Evolutionary conservation across 495 filamentous ascomycete species (phyloP), one percentile per base, ranked within the genome.

Genomic region (Saxophila tyrrhenica): DNA sequence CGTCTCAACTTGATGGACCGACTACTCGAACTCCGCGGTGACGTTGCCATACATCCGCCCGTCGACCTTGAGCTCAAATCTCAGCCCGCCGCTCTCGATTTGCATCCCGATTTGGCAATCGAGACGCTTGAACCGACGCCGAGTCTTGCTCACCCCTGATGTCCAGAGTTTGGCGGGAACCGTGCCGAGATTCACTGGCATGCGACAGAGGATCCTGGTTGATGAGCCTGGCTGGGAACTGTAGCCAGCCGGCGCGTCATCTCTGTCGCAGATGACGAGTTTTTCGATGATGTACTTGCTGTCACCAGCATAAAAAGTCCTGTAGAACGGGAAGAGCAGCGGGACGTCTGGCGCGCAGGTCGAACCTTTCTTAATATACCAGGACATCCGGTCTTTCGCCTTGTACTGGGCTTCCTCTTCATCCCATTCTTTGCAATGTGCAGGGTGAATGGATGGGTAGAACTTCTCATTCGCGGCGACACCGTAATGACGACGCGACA

Each of bases 361-460:
- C 63, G 71, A 57, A 55, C 82, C 81, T 72, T 82, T 84, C 10
- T 77, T 75, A 65, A 84, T 85, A 66, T 84, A 83, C 83, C 83
- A 87, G 59, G 84, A 79, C 83, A 87, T 86, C 45, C 83, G 73
- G 66, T 86, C 81, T 49, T 71, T 77, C 13, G 86, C 81, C 82
- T 84, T 85, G 81, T 81, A 87, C 23, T 82, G 64, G 64, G 85
- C 82, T 81, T 83, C 85, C 38, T 84, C 58, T 9, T 81, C 80
- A 50, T 73, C 77, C 83, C 83, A 87, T 57, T 85, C 85, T 32
- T 81, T 65, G 57, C 86, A 83, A 38, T 65, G 71, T 7, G 82
- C 74, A n/a, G 73, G 72, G 61, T 87, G 83, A 50, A 79, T 81
- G 46, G 76, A 69, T 56, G 81, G 80, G 55, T 85, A 80, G 65